Percentiles rank a stretch among this genome's conserved stretches.
phyloP scores from a whole-genome alignment of 225 moss, liverwort and hornwort genomes.

The Asterella californica region DNA sequence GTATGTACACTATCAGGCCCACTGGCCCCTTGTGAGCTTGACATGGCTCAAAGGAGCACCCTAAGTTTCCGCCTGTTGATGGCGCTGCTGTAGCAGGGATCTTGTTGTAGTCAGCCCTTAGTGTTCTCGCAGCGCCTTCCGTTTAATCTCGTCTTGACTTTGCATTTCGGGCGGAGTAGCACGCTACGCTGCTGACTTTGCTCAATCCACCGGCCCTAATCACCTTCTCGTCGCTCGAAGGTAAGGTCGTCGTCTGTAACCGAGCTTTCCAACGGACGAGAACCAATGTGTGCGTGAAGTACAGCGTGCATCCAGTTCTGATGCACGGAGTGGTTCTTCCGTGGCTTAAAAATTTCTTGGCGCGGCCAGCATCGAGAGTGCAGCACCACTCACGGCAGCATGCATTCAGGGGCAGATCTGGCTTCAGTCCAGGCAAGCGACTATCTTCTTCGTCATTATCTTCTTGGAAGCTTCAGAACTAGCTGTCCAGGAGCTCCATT shows the following conservation, averaged over 20 bases:
- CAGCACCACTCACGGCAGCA: background rate
- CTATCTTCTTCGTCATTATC: background rate
- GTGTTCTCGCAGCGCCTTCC: background rate
- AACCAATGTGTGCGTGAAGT: background rate
- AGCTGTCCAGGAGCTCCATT: slow-evolving; percentile 15
- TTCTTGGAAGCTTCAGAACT: slow-evolving; percentile 5
- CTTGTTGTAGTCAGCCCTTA: background rate
- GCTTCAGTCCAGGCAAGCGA: background rate
- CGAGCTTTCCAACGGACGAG: background rate
- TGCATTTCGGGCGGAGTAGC: background rate
- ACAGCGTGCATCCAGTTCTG: background rate
- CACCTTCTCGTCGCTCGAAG: background rate
- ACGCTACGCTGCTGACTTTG: background rate
- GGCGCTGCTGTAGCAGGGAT: background rate
- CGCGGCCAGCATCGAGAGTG: slow-evolving; percentile 6
- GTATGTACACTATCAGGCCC: background rate
- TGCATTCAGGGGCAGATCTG: background rate
- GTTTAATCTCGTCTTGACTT: background rate
- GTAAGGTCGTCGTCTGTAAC: background rate
- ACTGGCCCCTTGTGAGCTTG: background rate
- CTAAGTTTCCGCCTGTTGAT: background rate
- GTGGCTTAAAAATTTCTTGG: background rate
- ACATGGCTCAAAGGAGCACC: background rate
- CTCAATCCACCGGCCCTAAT: background rate
- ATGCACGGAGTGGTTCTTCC: background rate